Evolutionary conservation across 345 rosid genomes (phyloP), one percentile per base, ranked within the genome.

Genomic region (Gossypium rotundifolium): DNA sequence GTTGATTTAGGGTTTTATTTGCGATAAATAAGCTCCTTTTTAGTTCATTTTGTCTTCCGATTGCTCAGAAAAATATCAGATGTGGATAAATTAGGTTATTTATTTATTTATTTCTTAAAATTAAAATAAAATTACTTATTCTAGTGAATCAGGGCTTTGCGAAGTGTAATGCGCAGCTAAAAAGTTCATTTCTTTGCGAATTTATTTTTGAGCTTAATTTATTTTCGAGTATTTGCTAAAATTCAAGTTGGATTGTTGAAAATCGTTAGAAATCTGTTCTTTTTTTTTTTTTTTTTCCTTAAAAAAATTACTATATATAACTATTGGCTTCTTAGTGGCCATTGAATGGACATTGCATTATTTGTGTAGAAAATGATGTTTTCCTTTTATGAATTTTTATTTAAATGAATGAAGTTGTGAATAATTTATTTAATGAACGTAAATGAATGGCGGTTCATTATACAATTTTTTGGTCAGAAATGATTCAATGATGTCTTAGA

Each of bases 1-100:
- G 55, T 65, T 74, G 14, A 12, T 52, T 53, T 33, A 11, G 70
- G 70, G 25, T 62, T 62, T 63, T 18, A 12, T 76, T 64, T 52
- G 29, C 4, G 13, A 58, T 11, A 64, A 11, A 10, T 14, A 38
- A 33, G 25, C 40, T 4, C 16, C 9, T 68, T 29, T 20, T 29
- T 58, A 20, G 12, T 33, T 58, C 11, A 7, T 49, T 59, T 46
- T 79, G 2, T 18, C 77, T 72, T 63, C 74, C 22, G 49, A 74
- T 63, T 51, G 71, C 76, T 76, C 42, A 75, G 74, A 72, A 58
- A 75, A 53, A 74, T 53, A 22, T 51, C 7, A 42, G 25, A 54
- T 44, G 63, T 64, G 12, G 12, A 10, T 46, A 65, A 42, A 33
- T 33, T 5, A 5, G 40, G 40, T 33, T 16, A 13, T 13, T 44